Evolutionary conservation across 2,329 filamentous ascomycete species (phyloP), one percentile per base, ranked within the genome.

Genomic region (Talaromyces sp.): DNA sequence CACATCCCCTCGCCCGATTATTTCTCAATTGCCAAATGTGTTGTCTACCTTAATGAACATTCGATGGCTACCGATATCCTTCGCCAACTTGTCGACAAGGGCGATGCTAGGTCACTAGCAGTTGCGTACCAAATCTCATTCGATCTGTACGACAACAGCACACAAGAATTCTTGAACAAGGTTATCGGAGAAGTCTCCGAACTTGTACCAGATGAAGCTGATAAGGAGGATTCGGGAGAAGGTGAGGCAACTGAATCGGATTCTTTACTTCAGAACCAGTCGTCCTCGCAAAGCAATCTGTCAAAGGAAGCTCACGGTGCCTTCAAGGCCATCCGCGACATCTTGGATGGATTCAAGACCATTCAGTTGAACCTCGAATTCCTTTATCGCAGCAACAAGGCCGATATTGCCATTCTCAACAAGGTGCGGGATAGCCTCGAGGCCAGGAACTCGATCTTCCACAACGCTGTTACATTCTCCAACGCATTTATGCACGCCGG

Each of bases 401-500:
- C 92, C 44, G 95, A 99, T 72, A 85, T 92, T 66, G 90, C 88
- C 69, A 95, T 99, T 64, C 82, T 99, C 62, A 97, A 97, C 83
- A 97, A 96, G 80, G 89, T 99, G 52, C 90, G 94, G 57, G 95
- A 99, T 75, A 97, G 93, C 68, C 81, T 99, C 16, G 95, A 99
- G 73, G 92, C 93, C 40, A 87, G 96, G 59, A 98, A 96, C 79
- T 98, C 94, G 34, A 99, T 99, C 68, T 98, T 98, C 84, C 95
- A 99, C 77, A 96, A 92, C 1, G 92, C 93, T 4, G 92, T 99
- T 61, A 98, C 95, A 0, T 95, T 99, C 71, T 95, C 94, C 72
- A 98, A 98, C 71, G 95, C 93, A 10, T 98, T 99, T 75, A 99
- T 99, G 95, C 96, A 99, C 74, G 93, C 96, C 59, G 96, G 95